These are phyloP conservation scores for Coix lacrymajobi DNA, from an alignment of 176 grass and related monocot species.

Conservation along the genomic window DNA sequence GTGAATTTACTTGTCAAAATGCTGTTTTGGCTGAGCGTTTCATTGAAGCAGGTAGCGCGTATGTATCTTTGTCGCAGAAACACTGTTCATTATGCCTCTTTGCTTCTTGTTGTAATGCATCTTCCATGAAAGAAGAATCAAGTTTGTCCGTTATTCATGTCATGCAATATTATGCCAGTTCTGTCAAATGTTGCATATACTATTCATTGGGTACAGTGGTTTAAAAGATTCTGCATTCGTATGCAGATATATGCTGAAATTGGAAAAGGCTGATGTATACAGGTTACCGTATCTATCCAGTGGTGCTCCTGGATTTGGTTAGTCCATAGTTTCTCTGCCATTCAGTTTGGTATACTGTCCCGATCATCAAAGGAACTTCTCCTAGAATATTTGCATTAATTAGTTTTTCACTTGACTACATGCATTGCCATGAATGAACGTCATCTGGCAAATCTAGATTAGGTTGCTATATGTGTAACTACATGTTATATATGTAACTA, in stretches of 20 bases:
- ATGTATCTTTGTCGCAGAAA: slow-evolving; percentile 56
- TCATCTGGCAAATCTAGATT: neutral
- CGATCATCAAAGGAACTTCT: neutral
- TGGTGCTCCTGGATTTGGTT: slow-evolving; percentile 93
- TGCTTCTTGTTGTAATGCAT: neutral
- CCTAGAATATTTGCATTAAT: neutral
- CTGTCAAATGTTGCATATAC: neutral
- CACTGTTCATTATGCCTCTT: slow-evolving; percentile 19
- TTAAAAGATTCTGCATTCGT: neutral
- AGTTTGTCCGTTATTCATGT: neutral
- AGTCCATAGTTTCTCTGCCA: slow-evolving; percentile 19
- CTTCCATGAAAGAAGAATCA: slow-evolving; percentile 1
- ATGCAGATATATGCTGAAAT: slow-evolving; percentile 83
- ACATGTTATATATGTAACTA: neutral
- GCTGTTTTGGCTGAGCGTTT: slow-evolving; percentile 90
- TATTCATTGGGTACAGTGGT: neutral
- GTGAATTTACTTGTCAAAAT: slow-evolving; percentile 99
- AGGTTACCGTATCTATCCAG: slow-evolving; percentile 86
- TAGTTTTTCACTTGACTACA: slow-evolving; percentile 5
- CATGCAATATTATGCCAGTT: neutral
- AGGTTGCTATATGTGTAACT: neutral
- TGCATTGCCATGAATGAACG: neutral
- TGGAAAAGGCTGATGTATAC: slow-evolving; percentile 90
- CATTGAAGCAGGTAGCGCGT: slow-evolving; percentile 98
- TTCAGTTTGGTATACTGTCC: slow-evolving; percentile 1